These are phyloP conservation scores for Ichthyophthirius multifiliis DNA, from an alignment of 169 alveolate genomes.

Conservation along the genomic window DNA sequence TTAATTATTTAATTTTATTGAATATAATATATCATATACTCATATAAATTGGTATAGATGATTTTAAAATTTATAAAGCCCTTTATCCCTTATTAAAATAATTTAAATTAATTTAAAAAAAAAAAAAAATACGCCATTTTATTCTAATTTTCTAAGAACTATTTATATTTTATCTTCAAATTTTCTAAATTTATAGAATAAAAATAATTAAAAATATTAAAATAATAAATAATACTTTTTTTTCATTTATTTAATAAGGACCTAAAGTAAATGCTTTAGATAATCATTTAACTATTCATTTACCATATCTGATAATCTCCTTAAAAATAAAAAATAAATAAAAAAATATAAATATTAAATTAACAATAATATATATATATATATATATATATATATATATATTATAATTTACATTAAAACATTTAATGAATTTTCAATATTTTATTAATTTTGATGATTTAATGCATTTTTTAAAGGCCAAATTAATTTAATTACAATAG, in stretches of 20 bases:
- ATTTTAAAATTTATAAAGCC: not conserved
- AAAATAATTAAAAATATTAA: not conserved
- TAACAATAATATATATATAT: not conserved
- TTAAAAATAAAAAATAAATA: not conserved
- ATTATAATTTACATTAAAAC: conserved; percentile 33
- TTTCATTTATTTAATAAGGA: conserved; percentile 46
- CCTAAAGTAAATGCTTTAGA: conserved; percentile 42
- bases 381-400: no score
- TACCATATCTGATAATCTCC: conserved; percentile 30
- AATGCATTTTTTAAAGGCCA: conserved; percentile 56
- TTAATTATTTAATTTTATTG: no score
- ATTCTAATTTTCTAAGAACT: not conserved
- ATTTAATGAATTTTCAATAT: conserved; percentile 33
- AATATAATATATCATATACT: no score
- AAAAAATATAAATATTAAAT: not conserved
- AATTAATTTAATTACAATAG: conserved; percentile 42
- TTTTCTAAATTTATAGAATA: not conserved
- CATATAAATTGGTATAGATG: conserved; percentile 11
- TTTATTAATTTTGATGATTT: conserved; percentile 34
- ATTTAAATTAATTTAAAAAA: no score
- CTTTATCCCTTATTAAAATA: conserved; percentile 9
- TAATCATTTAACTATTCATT: conserved; percentile 45
- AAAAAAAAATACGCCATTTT: conserved; percentile 6
- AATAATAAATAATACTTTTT: not conserved
- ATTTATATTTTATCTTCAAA: not conserved